phyloP scores from a whole-genome alignment of 148 eudicot genomes.

The Rhododendron ferrugineum region DNA sequence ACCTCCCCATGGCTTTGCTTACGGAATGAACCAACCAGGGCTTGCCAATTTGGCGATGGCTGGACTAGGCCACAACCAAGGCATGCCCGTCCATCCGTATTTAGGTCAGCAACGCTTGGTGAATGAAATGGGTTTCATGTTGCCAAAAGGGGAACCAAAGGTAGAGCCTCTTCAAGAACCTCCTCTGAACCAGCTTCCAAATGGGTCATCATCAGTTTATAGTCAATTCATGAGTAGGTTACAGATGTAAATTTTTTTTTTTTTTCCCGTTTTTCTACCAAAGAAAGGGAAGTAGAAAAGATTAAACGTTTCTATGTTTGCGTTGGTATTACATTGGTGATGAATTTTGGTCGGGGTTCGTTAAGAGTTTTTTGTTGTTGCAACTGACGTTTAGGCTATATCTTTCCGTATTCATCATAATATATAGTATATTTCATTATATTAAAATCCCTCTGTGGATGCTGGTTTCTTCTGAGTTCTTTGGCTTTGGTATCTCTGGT shows the following conservation, averaged over 20 bases:
- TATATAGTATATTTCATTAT: not conserved
- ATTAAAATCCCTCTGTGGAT: not conserved
- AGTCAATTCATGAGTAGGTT: constrained; percentile 39
- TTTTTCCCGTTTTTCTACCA: not conserved
- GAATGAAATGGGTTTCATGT: constrained; percentile 33
- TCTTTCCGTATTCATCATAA: not conserved
- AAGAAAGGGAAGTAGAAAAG: constrained; percentile 13
- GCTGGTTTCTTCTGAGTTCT: not conserved
- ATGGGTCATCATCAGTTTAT: constrained; percentile 26
- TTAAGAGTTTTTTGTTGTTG: not conserved
- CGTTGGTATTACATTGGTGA: constrained; percentile 4
- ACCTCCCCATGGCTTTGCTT: constrained; percentile 30
- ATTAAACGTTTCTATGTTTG: constrained; percentile 7
- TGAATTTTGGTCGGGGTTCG: not conserved
- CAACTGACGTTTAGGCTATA: not conserved
- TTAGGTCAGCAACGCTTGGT: constrained; percentile 19
- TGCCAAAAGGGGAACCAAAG: constrained; percentile 43
- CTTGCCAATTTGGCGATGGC: constrained; percentile 33
- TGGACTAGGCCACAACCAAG: constrained; percentile 23
- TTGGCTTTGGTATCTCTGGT: not conserved
- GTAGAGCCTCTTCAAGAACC: constrained; percentile 39
- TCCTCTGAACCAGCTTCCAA: constrained; percentile 19
- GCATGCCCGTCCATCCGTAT: constrained; percentile 23
- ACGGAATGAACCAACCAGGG: constrained; percentile 35
- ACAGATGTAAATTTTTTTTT: constrained; percentile 29